Conservation (phyloP, 495 filamentous ascomycete species). For the Penicillium egyptiacum region DNA sequence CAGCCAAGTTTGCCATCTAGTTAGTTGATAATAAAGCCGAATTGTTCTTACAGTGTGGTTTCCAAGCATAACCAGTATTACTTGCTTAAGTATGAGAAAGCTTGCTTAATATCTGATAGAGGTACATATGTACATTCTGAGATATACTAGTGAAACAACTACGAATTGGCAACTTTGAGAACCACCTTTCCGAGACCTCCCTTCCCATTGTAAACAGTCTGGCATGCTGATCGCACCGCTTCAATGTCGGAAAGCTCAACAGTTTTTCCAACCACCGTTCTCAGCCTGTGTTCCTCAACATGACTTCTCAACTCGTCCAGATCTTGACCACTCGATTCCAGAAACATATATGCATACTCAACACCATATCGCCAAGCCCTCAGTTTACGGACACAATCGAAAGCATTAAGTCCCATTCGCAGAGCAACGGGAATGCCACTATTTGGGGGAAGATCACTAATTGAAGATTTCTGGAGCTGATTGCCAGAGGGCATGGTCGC, state of each 20-base stretch:
- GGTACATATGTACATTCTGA: slow-evolving; percentile 1
- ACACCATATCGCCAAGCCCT: slow-evolving; percentile 38
- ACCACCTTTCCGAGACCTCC: slow-evolving; percentile 59
- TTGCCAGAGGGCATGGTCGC: slow-evolving; percentile 36
- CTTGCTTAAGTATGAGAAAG: not conserved
- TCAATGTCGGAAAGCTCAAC: slow-evolving; percentile 48
- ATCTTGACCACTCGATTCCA: slow-evolving; percentile 39
- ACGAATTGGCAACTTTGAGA: slow-evolving; percentile 37
- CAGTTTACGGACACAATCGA: slow-evolving; percentile 34
- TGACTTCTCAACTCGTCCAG: slow-evolving; percentile 42
- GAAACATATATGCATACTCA: slow-evolving; percentile 41
- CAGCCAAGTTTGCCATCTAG: not conserved
- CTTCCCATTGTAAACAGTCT: slow-evolving; percentile 48
- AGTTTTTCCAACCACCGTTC: slow-evolving; percentile 42
- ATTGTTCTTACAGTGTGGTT: not conserved
- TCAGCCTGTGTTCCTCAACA: slow-evolving; percentile 48
- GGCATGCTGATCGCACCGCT: slow-evolving; percentile 43
- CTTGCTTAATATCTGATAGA: not conserved
- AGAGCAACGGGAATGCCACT: slow-evolving; percentile 34
- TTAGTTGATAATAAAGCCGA: not conserved
- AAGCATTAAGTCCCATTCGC: slow-evolving; percentile 31
- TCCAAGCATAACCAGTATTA: not conserved
- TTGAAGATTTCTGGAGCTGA: slow-evolving; percentile 14
- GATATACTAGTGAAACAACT: not conserved
- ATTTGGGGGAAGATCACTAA: slow-evolving; percentile 33